phyloP scores from a whole-genome alignment of 768 basidiomycete species.

The Mycena kentingensis region DNA sequence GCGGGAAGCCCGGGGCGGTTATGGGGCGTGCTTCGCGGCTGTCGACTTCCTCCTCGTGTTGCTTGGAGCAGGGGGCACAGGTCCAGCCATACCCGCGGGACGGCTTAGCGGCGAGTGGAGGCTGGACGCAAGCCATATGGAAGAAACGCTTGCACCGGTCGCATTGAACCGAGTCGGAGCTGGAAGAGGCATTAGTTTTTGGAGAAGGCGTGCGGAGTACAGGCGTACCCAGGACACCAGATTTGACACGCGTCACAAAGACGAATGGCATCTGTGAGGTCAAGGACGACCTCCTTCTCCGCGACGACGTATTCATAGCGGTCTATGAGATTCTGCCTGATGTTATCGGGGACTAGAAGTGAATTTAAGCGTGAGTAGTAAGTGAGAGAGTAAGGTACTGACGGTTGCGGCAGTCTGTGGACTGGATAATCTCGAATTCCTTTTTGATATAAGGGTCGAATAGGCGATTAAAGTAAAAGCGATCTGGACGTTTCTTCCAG shows the following conservation, averaged over 20 bases:
- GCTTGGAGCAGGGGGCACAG: slow-evolving; percentile 88
- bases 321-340: slow-evolving; percentile 71
- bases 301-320: slow-evolving; percentile 95
- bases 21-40: slow-evolving; percentile 66
- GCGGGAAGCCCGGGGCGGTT: slow-evolving; percentile 40
- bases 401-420: slow-evolving; percentile 88
- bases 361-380: slow-evolving; percentile 24
- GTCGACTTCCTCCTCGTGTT: slow-evolving; percentile 85
- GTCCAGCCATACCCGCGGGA: slow-evolving; percentile 98
- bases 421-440: slow-evolving; percentile 93
- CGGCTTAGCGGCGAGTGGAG: slow-evolving; percentile 87
- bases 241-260: slow-evolving; percentile 82
- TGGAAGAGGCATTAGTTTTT: slow-evolving; percentile 35
- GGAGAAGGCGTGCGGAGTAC: not conserved
- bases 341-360: slow-evolving; percentile 72
- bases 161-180: slow-evolving; percentile 84
- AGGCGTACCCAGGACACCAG: slow-evolving; percentile 84
- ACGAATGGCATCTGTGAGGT: slow-evolving; percentile 84
- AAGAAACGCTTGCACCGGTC: slow-evolving; percentile 91
- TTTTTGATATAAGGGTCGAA: slow-evolving; percentile 99
- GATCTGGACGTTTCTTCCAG: slow-evolving; percentile 93
- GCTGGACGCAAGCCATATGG: slow-evolving; percentile 93
- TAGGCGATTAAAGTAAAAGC: slow-evolving; percentile 93
- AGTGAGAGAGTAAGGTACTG: slow-evolving; percentile 36
- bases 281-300: slow-evolving; percentile 90